Conservation (phyloP, 106 monocot species). For the Platanthera zijinensis region DNA sequence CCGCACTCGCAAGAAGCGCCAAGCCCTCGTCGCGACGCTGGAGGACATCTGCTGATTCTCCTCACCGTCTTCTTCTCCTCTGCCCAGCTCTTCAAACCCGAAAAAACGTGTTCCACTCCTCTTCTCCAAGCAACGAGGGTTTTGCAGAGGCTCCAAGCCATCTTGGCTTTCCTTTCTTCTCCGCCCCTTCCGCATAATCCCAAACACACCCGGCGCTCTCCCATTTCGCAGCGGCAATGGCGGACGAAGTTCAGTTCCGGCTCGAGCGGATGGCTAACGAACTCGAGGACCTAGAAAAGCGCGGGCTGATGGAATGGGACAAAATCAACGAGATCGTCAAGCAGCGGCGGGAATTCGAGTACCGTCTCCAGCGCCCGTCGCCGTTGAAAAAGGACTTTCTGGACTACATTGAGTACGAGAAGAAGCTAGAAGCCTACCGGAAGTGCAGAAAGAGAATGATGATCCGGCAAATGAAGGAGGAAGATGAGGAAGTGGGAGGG, state of each 20-base stretch:
- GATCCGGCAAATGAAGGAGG: conserved; percentile 20
- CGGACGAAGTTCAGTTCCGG: conserved; percentile 73
- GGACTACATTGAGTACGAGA: conserved; percentile 75
- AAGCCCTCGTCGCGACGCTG: too few species aligned
- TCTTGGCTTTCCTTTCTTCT: neutral
- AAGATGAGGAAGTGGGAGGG: conserved; percentile 13
- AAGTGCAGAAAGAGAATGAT: conserved; percentile 44
- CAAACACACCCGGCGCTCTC: neutral
- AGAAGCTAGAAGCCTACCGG: conserved; percentile 51
- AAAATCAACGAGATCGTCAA: conserved; percentile 70
- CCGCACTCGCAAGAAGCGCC: too few species aligned
- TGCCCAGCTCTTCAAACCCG: too few species aligned
- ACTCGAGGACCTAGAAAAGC: conserved; percentile 77
- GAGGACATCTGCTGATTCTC: too few species aligned
- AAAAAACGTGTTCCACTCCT: too few species aligned
- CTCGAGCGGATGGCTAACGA: conserved; percentile 88
- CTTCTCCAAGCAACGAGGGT: too few species aligned
- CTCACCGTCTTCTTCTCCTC: too few species aligned
- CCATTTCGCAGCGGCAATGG: conserved; percentile 34
- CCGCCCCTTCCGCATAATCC: neutral
- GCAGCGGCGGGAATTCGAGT: conserved; percentile 81
- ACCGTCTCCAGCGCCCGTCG: conserved; percentile 63
- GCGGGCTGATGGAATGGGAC: conserved; percentile 56
- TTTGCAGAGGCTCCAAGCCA: too few species aligned
- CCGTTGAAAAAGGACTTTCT: conserved; percentile 71